Conservation (phyloP, 805 yeast genomes). For the Saccharomycopsis sp. region DNA sequence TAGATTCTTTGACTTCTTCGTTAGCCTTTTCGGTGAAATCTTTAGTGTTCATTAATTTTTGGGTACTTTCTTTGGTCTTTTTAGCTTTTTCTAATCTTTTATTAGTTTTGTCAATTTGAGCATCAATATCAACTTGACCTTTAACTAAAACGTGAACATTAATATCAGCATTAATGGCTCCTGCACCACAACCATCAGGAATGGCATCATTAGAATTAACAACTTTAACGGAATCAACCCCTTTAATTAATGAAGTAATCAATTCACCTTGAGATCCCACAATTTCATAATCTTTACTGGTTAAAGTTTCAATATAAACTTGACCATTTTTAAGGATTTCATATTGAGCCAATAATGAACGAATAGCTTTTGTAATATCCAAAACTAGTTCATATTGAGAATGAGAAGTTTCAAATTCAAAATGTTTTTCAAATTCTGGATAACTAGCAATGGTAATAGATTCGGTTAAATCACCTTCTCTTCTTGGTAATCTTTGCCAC, state of each 20-base stretch:
- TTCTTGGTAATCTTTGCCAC: constrained; percentile 97
- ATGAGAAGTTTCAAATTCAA: constrained; percentile 54
- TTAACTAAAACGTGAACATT: constrained; percentile 86
- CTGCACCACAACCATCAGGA: constrained; percentile 87
- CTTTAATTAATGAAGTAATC: constrained; percentile 87
- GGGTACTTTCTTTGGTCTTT: constrained; percentile 20
- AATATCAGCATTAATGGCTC: constrained; percentile 69
- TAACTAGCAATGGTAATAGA: constrained; percentile 73
- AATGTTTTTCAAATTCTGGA: constrained; percentile 56
- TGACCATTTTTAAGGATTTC: constrained; percentile 81
- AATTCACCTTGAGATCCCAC: constrained; percentile 68
- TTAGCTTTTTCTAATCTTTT: constrained; percentile 62
- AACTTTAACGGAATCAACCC: constrained; percentile 66
- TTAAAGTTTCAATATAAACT: constrained; percentile 66
- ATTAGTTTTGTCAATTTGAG: constrained; percentile 75
- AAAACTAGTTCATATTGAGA: constrained; percentile 75
- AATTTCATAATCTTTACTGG: constrained; percentile 36
- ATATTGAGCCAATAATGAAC: constrained; percentile 88
- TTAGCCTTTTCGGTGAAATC: constrained; percentile 86
- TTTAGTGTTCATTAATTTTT: constrained; percentile 36
- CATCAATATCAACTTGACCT: constrained; percentile 89
- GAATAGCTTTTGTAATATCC: constrained; percentile 79
- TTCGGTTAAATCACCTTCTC: constrained; percentile 55
- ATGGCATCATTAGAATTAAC: constrained; percentile 44
- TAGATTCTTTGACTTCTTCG: constrained; percentile 69